Conservation (phyloP, 2,329 filamentous ascomycete species). For the Tetracladium maxilliforme region DNA sequence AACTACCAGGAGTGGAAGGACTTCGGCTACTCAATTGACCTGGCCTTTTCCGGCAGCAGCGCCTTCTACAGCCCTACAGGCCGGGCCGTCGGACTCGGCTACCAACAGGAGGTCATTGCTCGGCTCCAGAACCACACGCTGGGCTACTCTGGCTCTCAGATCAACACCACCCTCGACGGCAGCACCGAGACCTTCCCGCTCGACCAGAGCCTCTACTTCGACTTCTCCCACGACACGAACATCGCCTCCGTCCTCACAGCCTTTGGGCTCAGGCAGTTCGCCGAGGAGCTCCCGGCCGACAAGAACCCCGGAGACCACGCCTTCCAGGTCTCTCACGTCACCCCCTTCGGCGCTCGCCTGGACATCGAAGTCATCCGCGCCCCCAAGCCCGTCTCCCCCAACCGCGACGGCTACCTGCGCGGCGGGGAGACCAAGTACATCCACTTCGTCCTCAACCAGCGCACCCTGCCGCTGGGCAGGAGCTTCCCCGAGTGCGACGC, state of each 20-base stretch:
- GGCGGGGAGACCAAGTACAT: slow-evolving; percentile 50
- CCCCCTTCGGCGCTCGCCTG: slow-evolving; percentile 57
- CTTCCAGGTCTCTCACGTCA: slow-evolving; percentile 51
- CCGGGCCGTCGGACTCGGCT: slow-evolving; percentile 59
- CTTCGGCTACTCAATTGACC: slow-evolving; percentile 58
- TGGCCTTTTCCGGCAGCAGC: slow-evolving; percentile 42
- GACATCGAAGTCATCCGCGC: slow-evolving; percentile 62
- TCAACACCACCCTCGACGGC: slow-evolving; percentile 57
- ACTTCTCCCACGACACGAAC: slow-evolving; percentile 68
- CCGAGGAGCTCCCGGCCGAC: slow-evolving; percentile 36
- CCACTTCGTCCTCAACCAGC: slow-evolving; percentile 61
- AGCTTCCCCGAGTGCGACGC: slow-evolving; percentile 51
- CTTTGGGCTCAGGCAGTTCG: slow-evolving; percentile 59
- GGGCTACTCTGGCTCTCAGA: slow-evolving; percentile 40
- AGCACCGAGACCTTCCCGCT: slow-evolving; percentile 56
- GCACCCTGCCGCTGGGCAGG: slow-evolving; percentile 52
- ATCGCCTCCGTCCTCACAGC: slow-evolving; percentile 57
- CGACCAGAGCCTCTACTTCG: slow-evolving; percentile 60
- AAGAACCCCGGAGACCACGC: slow-evolving; percentile 39
- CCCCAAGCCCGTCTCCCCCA: slow-evolving; percentile 43
- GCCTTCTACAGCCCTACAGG: slow-evolving; percentile 15
- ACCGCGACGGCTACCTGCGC: slow-evolving; percentile 35
- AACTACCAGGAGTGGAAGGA: slow-evolving; percentile 61
- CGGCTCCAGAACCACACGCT: slow-evolving; percentile 53
- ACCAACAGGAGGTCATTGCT: slow-evolving; percentile 58